These are phyloP conservation scores for Ogataea polymorpha DNA, from an alignment of 805 yeast genomes.

Conservation along the genomic window DNA sequence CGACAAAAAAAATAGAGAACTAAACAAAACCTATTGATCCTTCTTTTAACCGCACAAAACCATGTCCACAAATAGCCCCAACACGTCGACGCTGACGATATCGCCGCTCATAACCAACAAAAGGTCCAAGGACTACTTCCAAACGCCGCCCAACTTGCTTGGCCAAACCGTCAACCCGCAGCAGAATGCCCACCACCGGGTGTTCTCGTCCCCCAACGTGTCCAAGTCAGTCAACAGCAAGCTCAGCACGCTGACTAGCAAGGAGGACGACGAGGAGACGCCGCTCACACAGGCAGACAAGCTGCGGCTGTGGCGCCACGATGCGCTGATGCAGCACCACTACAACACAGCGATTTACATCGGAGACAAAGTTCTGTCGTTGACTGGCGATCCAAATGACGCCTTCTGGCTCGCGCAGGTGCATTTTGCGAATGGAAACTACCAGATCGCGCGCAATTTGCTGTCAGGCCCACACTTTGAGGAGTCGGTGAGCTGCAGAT, in stretches of 20 bases:
- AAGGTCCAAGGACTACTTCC: constrained; percentile 32
- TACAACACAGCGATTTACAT: constrained; percentile 85
- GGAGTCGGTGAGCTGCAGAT: constrained; percentile 70
- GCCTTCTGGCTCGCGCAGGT: constrained; percentile 97
- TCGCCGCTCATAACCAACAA: constrained; percentile 56
- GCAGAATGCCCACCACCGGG: constrained; percentile 17
- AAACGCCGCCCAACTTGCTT: constrained; percentile 34
- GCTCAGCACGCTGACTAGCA: constrained; percentile 8
- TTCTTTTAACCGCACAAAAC: constrained; percentile 7
- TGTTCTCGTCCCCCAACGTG: constrained; percentile 26
- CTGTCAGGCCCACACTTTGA: constrained; percentile 55
- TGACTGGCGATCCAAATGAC: constrained; percentile 86
- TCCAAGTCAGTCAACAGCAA: constrained; percentile 15
- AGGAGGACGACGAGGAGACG: constrained; percentile 27
- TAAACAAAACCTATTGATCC: constrained; percentile 4
- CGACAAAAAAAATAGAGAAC: background rate
- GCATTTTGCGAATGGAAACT: constrained; percentile 71
- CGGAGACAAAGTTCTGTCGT: constrained; percentile 83
- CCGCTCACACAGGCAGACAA: constrained; percentile 79
- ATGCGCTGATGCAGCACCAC: constrained; percentile 89
- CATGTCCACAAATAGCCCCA: constrained; percentile 43
- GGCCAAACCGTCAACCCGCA: constrained; percentile 16
- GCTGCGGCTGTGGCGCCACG: constrained; percentile 88
- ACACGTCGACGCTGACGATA: constrained; percentile 69
- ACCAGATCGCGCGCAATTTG: constrained; percentile 72